Base-by-base conservation (phyloP, 441 rosid species). In the Gossypium laxum region DNA sequence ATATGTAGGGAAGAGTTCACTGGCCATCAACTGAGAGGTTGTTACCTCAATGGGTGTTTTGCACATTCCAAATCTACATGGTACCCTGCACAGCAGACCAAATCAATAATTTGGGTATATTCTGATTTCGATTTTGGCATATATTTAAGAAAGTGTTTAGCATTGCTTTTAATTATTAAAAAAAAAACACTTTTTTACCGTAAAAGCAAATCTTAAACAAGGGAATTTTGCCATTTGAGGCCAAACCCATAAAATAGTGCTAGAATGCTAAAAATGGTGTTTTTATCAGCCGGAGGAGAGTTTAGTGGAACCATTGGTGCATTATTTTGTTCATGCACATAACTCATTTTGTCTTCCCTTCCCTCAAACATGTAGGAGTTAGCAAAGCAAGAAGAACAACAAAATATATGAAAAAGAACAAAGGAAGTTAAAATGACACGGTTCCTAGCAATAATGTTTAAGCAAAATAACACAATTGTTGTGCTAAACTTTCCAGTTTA, bases 11-110 rank as follows among this genome's bases (percentile, higher is more conserved):
- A 85, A 59, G 73, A 82, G n/a, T 17, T 88, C 82, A 67, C 76
- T 84, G 2, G 82, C 89, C 63, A 85, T 63, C 78, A 89, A 79
- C 64, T 85, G 91, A 55, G 85, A 85, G 41, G 85, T 83, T 54
- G 88, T 78, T 4, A 93, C 76, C 81, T 89, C 86, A 15, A 91
- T 17, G 5, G 98, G 98, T 11, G 98, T 72, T 62, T 76, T 81
- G 43, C 92, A 93, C 5, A 72, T 83, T 71, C 89, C 92, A 69
- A 67, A 86, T 80, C 88, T 77, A 72, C 96, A 93, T 55, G 85
- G 86, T 65, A 85, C 84, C 80, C 98, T 89, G 79, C 69, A 22
- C 19, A 59, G 11, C 55, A 68, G 67, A 67, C 38, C 70, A 69
- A 67, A 45, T 0, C 1, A 55, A 22, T n/a, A 5, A 30, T 30